Conservation (phyloP, 176 grass and related monocot species). For the Guadua angustifolia region DNA sequence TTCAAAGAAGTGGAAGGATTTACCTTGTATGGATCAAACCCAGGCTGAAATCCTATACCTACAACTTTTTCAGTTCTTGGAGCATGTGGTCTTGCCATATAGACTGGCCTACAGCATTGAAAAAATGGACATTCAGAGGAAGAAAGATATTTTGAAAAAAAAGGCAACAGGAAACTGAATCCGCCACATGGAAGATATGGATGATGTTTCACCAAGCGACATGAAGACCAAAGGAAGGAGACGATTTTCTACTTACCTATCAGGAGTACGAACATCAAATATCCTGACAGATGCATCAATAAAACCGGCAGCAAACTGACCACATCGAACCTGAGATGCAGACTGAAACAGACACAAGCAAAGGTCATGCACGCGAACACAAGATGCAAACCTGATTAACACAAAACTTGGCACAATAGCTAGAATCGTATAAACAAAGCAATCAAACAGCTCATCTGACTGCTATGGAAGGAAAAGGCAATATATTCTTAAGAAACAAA, state of each 20-base stretch:
- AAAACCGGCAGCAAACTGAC: constrained; percentile 87
- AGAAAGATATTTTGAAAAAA: neutral
- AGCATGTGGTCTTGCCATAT: constrained; percentile 71
- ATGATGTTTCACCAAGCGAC: constrained; percentile 31
- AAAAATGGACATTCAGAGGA: constrained; percentile 7
- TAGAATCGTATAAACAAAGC: constrained; percentile 54
- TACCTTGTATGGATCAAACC: constrained; percentile 88
- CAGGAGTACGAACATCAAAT: constrained; percentile 81
- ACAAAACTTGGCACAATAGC: constrained; percentile 50
- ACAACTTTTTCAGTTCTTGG: constrained; percentile 82
- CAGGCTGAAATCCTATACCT: constrained; percentile 95
- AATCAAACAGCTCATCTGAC: constrained; percentile 53
- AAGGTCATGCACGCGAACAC: constrained; percentile 1
- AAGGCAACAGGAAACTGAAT: neutral
- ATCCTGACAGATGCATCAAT: constrained; percentile 75
- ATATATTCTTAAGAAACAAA: constrained; percentile 9
- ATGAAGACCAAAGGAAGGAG: constrained; percentile 30
- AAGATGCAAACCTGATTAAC: constrained; percentile 45
- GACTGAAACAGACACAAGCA: constrained; percentile 65
- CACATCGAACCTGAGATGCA: constrained; percentile 66
- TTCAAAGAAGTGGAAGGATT: constrained; percentile 9
- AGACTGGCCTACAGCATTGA: constrained; percentile 62
- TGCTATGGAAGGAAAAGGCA: constrained; percentile 39
- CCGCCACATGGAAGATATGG: constrained; percentile 19
- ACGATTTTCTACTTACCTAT: constrained; percentile 54